A percentile compares a stretch with the other conserved stretches of the same genome.
Evolutionary conservation across 2,329 filamentous ascomycete genomes (phyloP).

Genomic region (Xylaria sp.): DNA sequence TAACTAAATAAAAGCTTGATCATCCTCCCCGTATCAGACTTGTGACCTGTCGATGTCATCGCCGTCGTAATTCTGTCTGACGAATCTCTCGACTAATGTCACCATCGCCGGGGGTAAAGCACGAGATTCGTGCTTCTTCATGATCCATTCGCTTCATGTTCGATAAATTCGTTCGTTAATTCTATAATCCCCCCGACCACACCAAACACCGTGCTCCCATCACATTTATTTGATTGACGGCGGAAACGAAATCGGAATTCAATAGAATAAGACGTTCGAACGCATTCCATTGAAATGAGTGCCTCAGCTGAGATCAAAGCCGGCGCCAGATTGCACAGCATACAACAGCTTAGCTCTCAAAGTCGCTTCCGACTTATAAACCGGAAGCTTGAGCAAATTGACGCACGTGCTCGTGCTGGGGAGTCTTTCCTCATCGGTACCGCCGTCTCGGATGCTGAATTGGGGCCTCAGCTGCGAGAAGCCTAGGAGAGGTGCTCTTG

Average conservation of each 20-base stretch:
- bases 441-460: slow-evolving; percentile 90
- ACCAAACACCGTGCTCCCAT: background rate
- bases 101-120: background rate
- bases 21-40: background rate
- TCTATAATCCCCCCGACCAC: background rate
- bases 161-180: background rate
- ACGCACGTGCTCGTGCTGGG: slow-evolving; percentile 97
- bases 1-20: background rate
- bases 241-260: background rate
- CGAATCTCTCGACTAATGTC: background rate
- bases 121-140: background rate
- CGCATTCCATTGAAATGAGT: background rate
- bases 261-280: background rate
- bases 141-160: slow-evolving; percentile 20
- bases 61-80: background rate
- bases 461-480: slow-evolving; percentile 85
- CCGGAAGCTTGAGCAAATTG: slow-evolving; percentile 90
- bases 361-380: slow-evolving; percentile 73
- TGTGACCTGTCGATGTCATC: background rate
- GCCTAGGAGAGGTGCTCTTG: slow-evolving; percentile 86
- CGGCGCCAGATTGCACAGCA: slow-evolving; percentile 87
- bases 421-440: slow-evolving; percentile 77
- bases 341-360: slow-evolving; percentile 87
- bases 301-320: slow-evolving; percentile 80
- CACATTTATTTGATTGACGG: slow-evolving; percentile 3